These are phyloP conservation scores for Austroboletus niveus DNA, from an alignment of 1,284 basidiomycete genomes.

Conservation along the genomic window DNA sequence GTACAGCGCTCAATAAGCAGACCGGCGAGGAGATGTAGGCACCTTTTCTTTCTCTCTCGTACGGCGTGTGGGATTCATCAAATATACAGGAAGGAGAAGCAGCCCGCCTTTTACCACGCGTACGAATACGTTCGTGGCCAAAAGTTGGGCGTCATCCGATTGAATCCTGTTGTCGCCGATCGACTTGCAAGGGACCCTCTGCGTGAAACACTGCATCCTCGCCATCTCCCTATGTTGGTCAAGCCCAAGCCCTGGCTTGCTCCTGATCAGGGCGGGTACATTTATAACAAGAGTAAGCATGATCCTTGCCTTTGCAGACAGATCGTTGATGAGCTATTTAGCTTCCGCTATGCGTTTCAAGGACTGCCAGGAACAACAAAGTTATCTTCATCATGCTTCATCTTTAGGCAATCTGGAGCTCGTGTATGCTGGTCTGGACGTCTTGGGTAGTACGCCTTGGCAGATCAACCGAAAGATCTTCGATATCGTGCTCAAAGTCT, in stretches of 20 bases:
- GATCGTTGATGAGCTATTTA: slow-evolving; percentile 25
- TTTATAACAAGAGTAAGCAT: slow-evolving; percentile 68
- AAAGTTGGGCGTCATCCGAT: slow-evolving; percentile 87
- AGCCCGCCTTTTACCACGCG: slow-evolving; percentile 89
- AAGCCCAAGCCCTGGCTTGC: slow-evolving; percentile 87
- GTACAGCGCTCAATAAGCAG: slow-evolving; percentile 54
- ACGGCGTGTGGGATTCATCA: slow-evolving; percentile 1
- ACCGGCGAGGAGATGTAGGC: slow-evolving; percentile 61
- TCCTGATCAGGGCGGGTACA: slow-evolving; percentile 82
- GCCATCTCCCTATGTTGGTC: slow-evolving; percentile 95
- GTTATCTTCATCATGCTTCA: slow-evolving; percentile 79
- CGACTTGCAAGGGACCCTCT: slow-evolving; percentile 79
- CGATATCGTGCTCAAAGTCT: slow-evolving; percentile 70
- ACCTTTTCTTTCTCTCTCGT: background rate
- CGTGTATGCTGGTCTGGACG: slow-evolving; percentile 88
- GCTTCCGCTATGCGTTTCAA: slow-evolving; percentile 90
- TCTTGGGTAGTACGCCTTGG: slow-evolving; percentile 92
- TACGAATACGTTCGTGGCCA: slow-evolving; percentile 94
- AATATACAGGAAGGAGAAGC: slow-evolving; percentile 63
- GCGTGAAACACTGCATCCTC: slow-evolving; percentile 82
- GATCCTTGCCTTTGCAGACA: background rate
- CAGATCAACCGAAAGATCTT: slow-evolving; percentile 79
- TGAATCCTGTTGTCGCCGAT: slow-evolving; percentile 81
- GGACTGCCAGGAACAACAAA: slow-evolving; percentile 84
- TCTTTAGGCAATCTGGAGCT: slow-evolving; percentile 77